A percentile compares a stretch with the other conserved stretches of the same genome.
Conservation (phyloP, 306 rosid species). For the Sophora flavescens region DNA sequence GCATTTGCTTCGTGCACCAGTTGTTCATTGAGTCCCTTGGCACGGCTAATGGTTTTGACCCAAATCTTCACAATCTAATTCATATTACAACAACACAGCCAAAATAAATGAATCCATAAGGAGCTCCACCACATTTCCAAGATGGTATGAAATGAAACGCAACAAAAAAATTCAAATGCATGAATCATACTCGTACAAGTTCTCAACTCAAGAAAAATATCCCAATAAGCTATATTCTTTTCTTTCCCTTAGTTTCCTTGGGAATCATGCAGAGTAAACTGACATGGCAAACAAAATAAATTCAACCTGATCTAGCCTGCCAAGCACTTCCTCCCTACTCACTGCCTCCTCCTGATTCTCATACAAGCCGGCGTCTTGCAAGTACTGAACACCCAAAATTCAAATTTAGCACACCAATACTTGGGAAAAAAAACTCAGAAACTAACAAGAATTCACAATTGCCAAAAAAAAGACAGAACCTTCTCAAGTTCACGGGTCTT, state of each 20-base stretch:
- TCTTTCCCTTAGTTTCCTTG: constrained; percentile 18
- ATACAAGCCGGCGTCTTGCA: constrained; percentile 84
- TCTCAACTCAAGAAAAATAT: constrained; percentile 12
- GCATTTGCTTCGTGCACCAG: constrained; percentile 95
- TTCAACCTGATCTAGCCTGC: constrained; percentile 91
- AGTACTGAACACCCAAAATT: constrained; percentile 69
- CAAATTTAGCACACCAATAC: constrained; percentile 50
- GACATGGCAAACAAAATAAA: constrained; percentile 22
- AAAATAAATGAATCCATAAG: constrained; percentile 23
- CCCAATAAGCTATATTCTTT: not conserved
- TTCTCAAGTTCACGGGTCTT: constrained; percentile 83
- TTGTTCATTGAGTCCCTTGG: constrained; percentile 82
- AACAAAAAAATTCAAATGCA: not conserved
- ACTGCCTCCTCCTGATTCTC: constrained; percentile 88
- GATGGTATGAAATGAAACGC: constrained; percentile 17
- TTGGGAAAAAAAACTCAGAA: constrained; percentile 18
- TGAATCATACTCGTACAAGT: constrained; percentile 7
- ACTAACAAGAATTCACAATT: not conserved
- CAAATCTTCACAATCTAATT: constrained; percentile 90
- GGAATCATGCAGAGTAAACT: constrained; percentile 34
- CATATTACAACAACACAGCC: constrained; percentile 46
- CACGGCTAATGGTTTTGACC: constrained; percentile 85
- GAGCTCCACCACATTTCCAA: constrained; percentile 27
- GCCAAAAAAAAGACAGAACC: constrained; percentile 52
- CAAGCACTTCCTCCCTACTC: constrained; percentile 94